Evolutionary conservation across 441 rosid genomes (phyloP).

Genomic region (Bruguiera hainesii): DNA sequence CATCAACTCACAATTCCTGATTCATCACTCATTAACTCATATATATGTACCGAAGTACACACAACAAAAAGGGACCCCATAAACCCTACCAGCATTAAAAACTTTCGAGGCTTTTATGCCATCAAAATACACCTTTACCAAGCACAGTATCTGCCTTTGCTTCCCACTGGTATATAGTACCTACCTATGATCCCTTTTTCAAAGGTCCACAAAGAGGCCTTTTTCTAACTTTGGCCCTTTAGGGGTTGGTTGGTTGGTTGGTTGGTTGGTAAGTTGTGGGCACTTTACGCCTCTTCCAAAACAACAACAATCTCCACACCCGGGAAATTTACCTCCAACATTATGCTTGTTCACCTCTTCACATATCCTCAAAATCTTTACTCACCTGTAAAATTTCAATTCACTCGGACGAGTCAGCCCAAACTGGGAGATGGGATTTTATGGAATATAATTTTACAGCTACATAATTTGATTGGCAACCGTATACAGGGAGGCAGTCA

Average conservation of each 20-base stretch:
- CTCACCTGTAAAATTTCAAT: constrained; percentile 21
- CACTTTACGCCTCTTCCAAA: constrained; percentile 27
- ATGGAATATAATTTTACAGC: not conserved
- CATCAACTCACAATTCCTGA: too few relatives aligned
- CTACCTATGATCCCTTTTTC: not conserved
- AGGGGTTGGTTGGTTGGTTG: constrained; percentile 3
- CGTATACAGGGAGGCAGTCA: too few relatives aligned
- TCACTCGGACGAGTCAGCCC: not conserved
- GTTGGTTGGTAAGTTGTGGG: constrained; percentile 21
- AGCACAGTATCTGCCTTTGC: not conserved
- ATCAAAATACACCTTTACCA: not conserved
- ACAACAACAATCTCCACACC: constrained; percentile 16
- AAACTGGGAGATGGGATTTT: not conserved
- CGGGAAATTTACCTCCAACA: constrained; percentile 7
- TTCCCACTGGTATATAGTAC: not conserved
- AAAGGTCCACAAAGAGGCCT: not conserved
- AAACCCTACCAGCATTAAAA: not conserved
- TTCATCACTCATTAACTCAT: not conserved
- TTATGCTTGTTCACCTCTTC: not conserved
- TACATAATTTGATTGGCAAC: too few relatives aligned
- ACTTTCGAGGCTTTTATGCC: not conserved
- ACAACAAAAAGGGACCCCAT: not conserved
- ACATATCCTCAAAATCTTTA: constrained; percentile 3
- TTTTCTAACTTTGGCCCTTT: constrained; percentile 4
- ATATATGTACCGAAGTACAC: not conserved